Conservation (phyloP, 768 basidiomycete species). For the Lentinula raphanica region DNA sequence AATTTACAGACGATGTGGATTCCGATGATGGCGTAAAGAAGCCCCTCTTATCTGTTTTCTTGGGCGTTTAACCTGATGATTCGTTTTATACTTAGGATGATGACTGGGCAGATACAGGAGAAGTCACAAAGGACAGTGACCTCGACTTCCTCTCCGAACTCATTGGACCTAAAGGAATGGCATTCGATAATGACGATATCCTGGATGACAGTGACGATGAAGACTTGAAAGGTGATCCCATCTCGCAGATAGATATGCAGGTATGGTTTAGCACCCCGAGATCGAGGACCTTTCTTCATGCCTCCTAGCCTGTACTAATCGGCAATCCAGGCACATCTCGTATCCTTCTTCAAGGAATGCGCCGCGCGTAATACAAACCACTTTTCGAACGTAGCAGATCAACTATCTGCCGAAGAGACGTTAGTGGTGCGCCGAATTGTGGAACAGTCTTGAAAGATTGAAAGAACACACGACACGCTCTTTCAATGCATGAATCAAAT, state of each 20-base stretch:
- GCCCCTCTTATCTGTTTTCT: not conserved
- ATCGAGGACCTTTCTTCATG: not conserved
- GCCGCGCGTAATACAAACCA: slow-evolving; percentile 56
- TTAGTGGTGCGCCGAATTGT: slow-evolving; percentile 55
- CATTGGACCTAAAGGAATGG: slow-evolving; percentile 66
- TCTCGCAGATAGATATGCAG: slow-evolving; percentile 83
- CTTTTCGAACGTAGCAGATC: slow-evolving; percentile 59
- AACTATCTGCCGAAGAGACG: slow-evolving; percentile 67
- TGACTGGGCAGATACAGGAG: slow-evolving; percentile 92
- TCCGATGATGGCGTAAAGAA: slow-evolving; percentile 73
- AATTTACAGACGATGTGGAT: slow-evolving; percentile 50
- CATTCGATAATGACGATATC: slow-evolving; percentile 76
- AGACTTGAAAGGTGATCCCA: slow-evolving; percentile 80
- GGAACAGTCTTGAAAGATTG: slow-evolving; percentile 32
- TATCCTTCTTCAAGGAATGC: slow-evolving; percentile 65
- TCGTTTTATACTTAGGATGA: slow-evolving; percentile 52
- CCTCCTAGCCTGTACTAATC: not conserved
- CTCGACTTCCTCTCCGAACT: slow-evolving; percentile 81
- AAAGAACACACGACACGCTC: slow-evolving; percentile 56
- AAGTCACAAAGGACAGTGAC: slow-evolving; percentile 64
- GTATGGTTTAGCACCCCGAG: slow-evolving; percentile 19
- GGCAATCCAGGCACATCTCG: slow-evolving; percentile 52
- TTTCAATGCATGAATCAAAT: not conserved
- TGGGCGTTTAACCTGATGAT: not conserved
- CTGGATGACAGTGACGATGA: slow-evolving; percentile 76